A percentile compares a stretch with the other conserved stretches of the same genome.
phyloP scores from a whole-genome alignment of 139 green algal species.

The Closterium sp. region DNA sequence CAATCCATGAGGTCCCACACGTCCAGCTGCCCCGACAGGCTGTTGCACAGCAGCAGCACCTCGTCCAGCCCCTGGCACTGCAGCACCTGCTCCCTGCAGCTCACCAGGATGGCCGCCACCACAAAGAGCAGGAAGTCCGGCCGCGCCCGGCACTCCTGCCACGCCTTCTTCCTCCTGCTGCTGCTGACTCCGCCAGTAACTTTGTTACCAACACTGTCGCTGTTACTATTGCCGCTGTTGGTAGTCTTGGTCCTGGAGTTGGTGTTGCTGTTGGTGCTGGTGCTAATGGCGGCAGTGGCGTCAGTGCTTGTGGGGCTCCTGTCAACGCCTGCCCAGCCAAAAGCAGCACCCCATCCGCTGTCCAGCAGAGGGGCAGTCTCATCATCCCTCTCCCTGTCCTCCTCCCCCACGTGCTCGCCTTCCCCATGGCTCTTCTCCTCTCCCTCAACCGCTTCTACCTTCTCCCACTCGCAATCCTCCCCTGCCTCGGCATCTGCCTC shows the following conservation, averaged over 20 bases:
- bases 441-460: background rate
- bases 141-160: background rate
- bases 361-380: background rate
- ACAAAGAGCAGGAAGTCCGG: slow-evolving; percentile 9
- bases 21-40: slow-evolving; percentile 17
- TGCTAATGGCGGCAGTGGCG: background rate
- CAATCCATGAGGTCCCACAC: slow-evolving; percentile 18
- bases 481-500: background rate
- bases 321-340: background rate
- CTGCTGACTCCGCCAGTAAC: too few relatives aligned
- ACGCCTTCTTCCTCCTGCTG: too few relatives aligned
- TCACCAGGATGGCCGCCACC: slow-evolving; percentile 11
- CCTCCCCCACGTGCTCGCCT: background rate
- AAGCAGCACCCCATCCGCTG: background rate
- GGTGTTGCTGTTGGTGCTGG: background rate
- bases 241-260: background rate
- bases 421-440: background rate
- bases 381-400: background rate
- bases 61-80: slow-evolving; percentile 28
- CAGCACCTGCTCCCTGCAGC: background rate
- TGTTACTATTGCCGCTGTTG: too few relatives aligned
- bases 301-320: background rate
- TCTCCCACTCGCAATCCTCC: background rate
- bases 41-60: slow-evolving; percentile 26
- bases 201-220: too few relatives aligned